Evolutionary conservation across 768 basidiomycete species (phyloP).

Genomic region (Leccinum boreale): DNA sequence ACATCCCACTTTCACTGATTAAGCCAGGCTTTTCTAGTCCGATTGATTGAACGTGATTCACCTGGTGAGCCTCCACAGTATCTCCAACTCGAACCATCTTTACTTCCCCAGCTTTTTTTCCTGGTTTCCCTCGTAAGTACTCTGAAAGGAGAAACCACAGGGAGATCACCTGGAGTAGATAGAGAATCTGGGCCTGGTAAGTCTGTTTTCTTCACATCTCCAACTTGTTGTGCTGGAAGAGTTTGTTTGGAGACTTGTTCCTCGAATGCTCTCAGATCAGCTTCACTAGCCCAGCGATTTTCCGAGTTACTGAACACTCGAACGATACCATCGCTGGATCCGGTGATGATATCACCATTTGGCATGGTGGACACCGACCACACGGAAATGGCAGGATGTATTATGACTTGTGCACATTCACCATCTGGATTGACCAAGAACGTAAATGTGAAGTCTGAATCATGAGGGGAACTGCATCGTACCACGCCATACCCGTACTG

Average conservation of each 20-base stretch:
- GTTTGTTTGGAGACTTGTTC: constrained; percentile 73
- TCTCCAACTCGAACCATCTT: constrained; percentile 85
- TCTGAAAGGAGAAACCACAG: background rate
- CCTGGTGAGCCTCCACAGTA: constrained; percentile 88
- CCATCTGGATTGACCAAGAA: constrained; percentile 52
- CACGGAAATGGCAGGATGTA: constrained; percentile 95
- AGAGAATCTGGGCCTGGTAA: constrained; percentile 86
- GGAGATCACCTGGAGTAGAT: constrained; percentile 52
- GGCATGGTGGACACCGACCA: constrained; percentile 90
- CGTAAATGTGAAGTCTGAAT: background rate
- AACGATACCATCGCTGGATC: constrained; percentile 83
- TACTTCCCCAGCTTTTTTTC: constrained; percentile 91
- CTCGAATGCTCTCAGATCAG: constrained; percentile 67
- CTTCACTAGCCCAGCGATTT: constrained; percentile 68
- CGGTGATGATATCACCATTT: constrained; percentile 90
- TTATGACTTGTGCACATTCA: constrained; percentile 82
- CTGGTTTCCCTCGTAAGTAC: constrained; percentile 35
- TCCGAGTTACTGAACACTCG: constrained; percentile 78
- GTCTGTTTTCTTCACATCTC: constrained; percentile 91
- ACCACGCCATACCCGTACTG: constrained; percentile 90
- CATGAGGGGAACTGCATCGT: constrained; percentile 21
- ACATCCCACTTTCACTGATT: constrained; percentile 72
- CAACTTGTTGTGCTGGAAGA: constrained; percentile 82
- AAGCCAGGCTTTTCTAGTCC: background rate
- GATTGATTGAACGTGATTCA: constrained; percentile 28